Conservation (phyloP, 23 red algal species). For the Agarophyton chilense region DNA sequence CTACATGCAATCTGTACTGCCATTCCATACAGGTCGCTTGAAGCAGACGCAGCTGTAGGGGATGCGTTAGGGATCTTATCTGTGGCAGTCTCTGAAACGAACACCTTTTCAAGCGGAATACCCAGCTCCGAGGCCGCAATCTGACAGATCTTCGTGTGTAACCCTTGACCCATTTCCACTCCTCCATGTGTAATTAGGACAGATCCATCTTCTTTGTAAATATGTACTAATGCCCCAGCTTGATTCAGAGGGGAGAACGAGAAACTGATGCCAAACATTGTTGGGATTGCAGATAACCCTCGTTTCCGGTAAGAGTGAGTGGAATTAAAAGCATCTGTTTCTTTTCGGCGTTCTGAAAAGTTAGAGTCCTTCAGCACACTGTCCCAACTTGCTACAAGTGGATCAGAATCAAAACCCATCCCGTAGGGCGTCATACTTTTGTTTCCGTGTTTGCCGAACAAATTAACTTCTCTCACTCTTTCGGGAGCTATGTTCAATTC, state of each 20-base stretch:
- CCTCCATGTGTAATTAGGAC: constrained; percentile 82
- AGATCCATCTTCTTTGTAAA: constrained; percentile 79
- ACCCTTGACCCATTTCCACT: constrained; percentile 89
- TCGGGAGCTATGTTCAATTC: constrained; percentile 18
- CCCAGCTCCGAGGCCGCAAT: constrained; percentile 74
- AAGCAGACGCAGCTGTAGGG: constrained; percentile 84
- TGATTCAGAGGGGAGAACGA: constrained; percentile 82
- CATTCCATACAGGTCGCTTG: constrained; percentile 91
- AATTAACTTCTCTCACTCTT: constrained; percentile 46
- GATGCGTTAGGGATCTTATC: constrained; percentile 91
- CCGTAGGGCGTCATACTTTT: constrained; percentile 50
- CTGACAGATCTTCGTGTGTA: constrained; percentile 83
- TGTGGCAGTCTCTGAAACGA: constrained; percentile 80
- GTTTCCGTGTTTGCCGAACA: constrained; percentile 54
- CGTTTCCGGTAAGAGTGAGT: constrained; percentile 59
- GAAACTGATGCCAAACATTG: constrained; percentile 94
- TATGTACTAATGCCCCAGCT: constrained; percentile 74
- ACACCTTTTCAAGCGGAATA: constrained; percentile 69
- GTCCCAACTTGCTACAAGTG: constrained; percentile 65
- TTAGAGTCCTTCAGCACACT: constrained; percentile 22
- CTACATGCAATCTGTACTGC: constrained; percentile 38
- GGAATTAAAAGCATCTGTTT: constrained; percentile 62
- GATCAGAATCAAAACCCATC: constrained; percentile 56
- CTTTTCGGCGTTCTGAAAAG: constrained; percentile 9
- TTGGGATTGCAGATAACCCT: constrained; percentile 73